Evolutionary conservation across 2,329 filamentous ascomycete genomes (phyloP), one percentile per base, ranked within the genome.

Genomic region (Penicillium psychrosexuale): DNA sequence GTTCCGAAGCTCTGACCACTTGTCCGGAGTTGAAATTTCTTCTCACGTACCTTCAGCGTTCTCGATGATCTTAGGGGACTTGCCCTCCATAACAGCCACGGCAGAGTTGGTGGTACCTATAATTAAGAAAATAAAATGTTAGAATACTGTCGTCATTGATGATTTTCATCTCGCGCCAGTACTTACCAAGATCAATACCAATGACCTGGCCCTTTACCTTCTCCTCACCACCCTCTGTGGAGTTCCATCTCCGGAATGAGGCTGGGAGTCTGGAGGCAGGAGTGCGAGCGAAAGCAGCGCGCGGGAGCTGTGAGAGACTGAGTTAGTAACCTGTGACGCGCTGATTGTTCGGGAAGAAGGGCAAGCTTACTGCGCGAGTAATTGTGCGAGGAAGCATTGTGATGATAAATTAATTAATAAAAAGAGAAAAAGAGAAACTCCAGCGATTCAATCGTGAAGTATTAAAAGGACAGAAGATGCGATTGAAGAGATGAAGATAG

Each of bases 131-230:
- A 5, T 24, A 24, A 24, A 0, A 47, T 33, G 48, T 71, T 62
- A 70, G 61, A 30, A 37, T 22, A 8, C 22, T 37, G 30, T 15
- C 12, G 13, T 19, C 15, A 12, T 8, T 17, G 24, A 55, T 43
- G 27, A 37, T 33, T 3, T 34, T 5, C 12, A 33, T 42, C 7
- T 53, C 9, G 11, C 37, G 31, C 46, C 17, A 39, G 19, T 45
- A 80, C 84, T 72, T 82, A 87, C 93, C 93, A 72, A 97, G 80
- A 84, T 97, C 93, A 75, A 97, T 97, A 87, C 94, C 94, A 72
- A 97, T 97, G 76, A 97, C 93, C 71, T 90, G 80, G 73, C 94
- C 94, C 81, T 93, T 90, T 59, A 97, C 90, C 85, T 97, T 97
- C 75, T 84, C 83, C 65, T 83, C 80, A 57, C 80, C 80, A 69